phyloP scores from a whole-genome alignment of 306 rosid species.

The Adenanthera pavonina region DNA sequence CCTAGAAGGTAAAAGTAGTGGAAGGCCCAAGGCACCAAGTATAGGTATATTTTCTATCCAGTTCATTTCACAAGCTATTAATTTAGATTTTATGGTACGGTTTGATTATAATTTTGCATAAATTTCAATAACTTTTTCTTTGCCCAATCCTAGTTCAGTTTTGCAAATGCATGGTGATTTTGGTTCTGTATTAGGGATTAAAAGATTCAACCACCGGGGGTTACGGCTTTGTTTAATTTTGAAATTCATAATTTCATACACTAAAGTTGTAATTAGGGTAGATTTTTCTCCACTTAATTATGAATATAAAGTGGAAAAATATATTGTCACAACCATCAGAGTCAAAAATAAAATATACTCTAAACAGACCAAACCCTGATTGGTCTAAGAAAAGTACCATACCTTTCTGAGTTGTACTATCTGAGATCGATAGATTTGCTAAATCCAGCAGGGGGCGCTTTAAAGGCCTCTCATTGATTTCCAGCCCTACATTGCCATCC shows the following conservation, averaged over 20 bases:
- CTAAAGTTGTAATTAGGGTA: neutral
- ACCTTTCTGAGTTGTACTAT: constrained; percentile 59
- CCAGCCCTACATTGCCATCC: constrained; percentile 62
- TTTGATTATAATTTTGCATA: neutral
- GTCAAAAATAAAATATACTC: neutral
- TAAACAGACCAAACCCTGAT: neutral
- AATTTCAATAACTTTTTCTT: neutral
- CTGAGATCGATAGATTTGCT: constrained; percentile 63
- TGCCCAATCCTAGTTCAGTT: neutral
- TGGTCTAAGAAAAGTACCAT: constrained; percentile 14
- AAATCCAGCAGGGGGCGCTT: constrained; percentile 87
- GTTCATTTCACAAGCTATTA: neutral
- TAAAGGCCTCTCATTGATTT: constrained; percentile 82
- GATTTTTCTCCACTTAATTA: neutral
- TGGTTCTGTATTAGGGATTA: neutral
- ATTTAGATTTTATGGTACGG: neutral
- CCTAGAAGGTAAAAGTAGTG: neutral
- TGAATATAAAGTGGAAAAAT: neutral
- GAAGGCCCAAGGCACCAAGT: neutral
- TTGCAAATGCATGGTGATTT: neutral
- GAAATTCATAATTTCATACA: neutral
- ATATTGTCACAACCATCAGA: neutral
- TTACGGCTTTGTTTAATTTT: too few species aligned
- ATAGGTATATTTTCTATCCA: neutral
- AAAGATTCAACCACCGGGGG: neutral